phyloP scores from a whole-genome alignment of 78 protist species.

The Ministeria vibrans region DNA sequence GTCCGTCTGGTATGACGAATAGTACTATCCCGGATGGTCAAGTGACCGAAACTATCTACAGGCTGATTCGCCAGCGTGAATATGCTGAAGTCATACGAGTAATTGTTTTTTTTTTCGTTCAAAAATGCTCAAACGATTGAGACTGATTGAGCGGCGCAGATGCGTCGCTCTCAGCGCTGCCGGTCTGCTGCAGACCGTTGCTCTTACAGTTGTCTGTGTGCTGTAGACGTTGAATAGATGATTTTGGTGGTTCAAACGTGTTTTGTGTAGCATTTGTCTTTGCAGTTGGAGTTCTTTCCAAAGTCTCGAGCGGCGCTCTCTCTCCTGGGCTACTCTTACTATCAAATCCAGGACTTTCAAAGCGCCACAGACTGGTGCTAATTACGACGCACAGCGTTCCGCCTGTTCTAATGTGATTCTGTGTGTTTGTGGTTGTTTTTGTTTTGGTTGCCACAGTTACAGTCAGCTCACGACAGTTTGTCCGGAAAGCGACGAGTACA shows the following conservation, averaged over 20 bases:
- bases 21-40: constrained; percentile 49
- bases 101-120: background rate
- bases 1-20: too few species aligned
- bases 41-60: constrained; percentile 42
- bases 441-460: background rate
- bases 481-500: constrained; percentile 60
- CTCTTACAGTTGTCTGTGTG: background rate
- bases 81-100: constrained; percentile 36
- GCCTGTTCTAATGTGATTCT: too few species aligned
- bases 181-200: background rate
- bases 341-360: constrained; percentile 41
- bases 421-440: background rate
- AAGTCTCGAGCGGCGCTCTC: constrained; percentile 59
- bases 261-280: background rate
- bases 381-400: background rate
- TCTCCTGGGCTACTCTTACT: constrained; percentile 72
- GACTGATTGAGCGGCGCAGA: background rate
- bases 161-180: background rate
- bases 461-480: constrained; percentile 21
- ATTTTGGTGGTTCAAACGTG: background rate
- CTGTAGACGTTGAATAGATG: background rate
- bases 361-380: constrained; percentile 37
- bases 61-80: constrained; percentile 29
- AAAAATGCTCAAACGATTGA: background rate
- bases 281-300: constrained; percentile 28